A percentile compares a stretch with the other conserved stretches of the same genome.
phyloP scores from a whole-genome alignment of 169 alveolate genomes.

The Eimeria maxima region DNA sequence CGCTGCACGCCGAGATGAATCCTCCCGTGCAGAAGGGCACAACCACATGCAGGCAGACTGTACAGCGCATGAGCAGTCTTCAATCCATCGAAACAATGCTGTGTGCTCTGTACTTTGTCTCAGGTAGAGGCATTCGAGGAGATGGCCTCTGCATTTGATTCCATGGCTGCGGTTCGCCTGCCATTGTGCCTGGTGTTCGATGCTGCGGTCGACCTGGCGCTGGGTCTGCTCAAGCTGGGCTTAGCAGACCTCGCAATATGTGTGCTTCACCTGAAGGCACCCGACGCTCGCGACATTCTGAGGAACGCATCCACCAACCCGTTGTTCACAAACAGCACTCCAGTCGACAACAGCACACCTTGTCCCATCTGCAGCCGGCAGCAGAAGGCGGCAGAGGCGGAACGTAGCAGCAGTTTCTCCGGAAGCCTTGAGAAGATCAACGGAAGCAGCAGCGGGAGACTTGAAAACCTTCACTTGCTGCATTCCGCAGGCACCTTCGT shows the following conservation, averaged over 20 bases:
- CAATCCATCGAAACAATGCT: not conserved
- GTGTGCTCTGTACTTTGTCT: not conserved
- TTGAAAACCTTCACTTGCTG: conserved; percentile 31
- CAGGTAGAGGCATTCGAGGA: conserved; percentile 53
- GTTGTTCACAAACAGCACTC: not conserved
- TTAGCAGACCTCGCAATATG: conserved; percentile 15
- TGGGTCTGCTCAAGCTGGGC: conserved; percentile 34
- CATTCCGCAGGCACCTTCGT: conserved; percentile 36
- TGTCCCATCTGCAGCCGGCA: conserved; percentile 52
- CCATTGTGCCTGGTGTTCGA: conserved; percentile 44
- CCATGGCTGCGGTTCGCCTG: conserved; percentile 25
- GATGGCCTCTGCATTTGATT: conserved; percentile 18
- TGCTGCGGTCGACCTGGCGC: conserved; percentile 42
- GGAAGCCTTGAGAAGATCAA: not conserved
- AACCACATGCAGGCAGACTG: not conserved
- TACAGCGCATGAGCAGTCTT: not conserved
- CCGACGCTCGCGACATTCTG: conserved; percentile 5
- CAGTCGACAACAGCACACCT: not conserved
- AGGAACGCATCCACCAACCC: not conserved
- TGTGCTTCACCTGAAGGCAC: conserved; percentile 40
- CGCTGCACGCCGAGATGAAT: not conserved
- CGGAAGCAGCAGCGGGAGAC: not conserved
- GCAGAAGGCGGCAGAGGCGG: conserved; percentile 23
- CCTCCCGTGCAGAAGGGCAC: not conserved
- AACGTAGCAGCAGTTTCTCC: not conserved